Evolutionary conservation across 768 basidiomycete species (phyloP).

Genomic region (Mycena haematopus): DNA sequence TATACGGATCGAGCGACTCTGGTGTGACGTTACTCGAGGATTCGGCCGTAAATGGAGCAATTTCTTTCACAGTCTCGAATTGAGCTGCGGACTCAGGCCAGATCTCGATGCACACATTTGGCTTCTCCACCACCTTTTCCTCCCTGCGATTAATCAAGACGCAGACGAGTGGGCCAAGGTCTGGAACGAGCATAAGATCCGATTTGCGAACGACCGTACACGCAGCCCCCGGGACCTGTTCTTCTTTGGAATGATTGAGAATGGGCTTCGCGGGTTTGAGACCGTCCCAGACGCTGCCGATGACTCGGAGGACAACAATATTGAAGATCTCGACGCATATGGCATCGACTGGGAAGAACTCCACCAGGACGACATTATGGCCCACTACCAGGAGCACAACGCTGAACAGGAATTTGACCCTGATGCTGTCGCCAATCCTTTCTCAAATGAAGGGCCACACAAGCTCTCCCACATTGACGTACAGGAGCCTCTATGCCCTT

Average conservation of each 20-base stretch:
- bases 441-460: conserved; percentile 19
- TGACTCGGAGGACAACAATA: neutral
- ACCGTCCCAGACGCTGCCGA: too few species aligned
- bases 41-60: neutral
- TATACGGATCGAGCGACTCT: neutral
- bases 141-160: neutral
- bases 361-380: conserved; percentile 4
- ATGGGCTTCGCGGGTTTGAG: neutral
- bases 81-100: neutral
- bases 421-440: conserved; percentile 5
- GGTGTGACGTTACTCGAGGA: neutral
- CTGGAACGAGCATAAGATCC: neutral
- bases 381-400: conserved; percentile 4
- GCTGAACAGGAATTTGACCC: neutral
- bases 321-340: conserved; percentile 9
- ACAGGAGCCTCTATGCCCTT: conserved; percentile 1
- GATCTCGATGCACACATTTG: neutral
- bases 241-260: neutral
- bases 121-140: neutral
- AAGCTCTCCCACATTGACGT: conserved; percentile 18
- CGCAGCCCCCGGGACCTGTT: neutral
- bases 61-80: neutral
- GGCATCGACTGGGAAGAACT: conserved; percentile 17
- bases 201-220: neutral
- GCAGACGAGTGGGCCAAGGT: neutral